These are phyloP conservation scores for Eugenia klotzschiana DNA, from an alignment of 441 rosid genomes.

Conservation along the genomic window DNA sequence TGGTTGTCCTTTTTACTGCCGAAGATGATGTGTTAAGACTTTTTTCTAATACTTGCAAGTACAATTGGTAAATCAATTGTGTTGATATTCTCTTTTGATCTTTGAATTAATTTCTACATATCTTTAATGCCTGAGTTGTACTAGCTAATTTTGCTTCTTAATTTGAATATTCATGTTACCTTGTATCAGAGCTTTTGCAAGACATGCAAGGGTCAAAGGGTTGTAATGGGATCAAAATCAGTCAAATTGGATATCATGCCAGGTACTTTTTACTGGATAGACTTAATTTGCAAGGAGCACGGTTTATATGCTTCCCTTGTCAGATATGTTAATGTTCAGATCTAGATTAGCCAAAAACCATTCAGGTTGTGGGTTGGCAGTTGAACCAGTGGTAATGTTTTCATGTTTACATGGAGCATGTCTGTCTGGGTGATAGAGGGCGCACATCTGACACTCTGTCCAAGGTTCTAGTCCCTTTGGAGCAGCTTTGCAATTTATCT, in stretches of 20 bases:
- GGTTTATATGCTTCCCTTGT: background rate
- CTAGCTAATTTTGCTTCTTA: background rate
- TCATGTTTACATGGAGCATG: background rate
- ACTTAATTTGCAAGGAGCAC: background rate
- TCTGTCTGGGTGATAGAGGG: background rate
- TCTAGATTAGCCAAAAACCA: background rate
- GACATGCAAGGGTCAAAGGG: conserved; percentile 72
- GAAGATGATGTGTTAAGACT: background rate
- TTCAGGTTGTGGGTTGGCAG: background rate
- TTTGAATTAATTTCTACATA: background rate
- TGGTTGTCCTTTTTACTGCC: background rate
- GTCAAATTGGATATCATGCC: conserved; percentile 73
- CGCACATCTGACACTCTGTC: background rate
- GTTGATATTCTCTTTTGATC: background rate
- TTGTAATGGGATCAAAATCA: conserved; percentile 62
- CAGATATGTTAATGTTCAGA: background rate
- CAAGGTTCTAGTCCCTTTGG: background rate
- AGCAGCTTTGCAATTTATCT: background rate
- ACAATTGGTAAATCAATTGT: background rate
- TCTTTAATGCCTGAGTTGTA: background rate
- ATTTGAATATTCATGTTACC: background rate
- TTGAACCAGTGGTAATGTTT: background rate
- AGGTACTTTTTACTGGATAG: conserved; percentile 27
- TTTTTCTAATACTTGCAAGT: background rate
- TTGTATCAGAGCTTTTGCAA: conserved; percentile 64